Percentiles rank a stretch among this genome's conserved stretches.
phyloP scores from a whole-genome alignment of 179 eudicot genomes.

The Spergularia azorica region DNA sequence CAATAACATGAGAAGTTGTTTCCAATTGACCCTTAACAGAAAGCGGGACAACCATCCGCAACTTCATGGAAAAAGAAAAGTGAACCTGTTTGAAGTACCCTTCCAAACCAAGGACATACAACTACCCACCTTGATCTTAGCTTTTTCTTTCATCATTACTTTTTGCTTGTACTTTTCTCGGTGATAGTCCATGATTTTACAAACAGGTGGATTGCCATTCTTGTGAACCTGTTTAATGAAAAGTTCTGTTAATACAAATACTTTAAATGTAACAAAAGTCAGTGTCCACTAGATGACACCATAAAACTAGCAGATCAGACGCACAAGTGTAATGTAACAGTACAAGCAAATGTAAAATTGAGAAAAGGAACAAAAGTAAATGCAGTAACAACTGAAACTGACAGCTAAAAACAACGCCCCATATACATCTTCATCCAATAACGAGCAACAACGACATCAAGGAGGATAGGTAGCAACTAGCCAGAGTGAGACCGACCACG shows the following conservation, averaged over 20 bases:
- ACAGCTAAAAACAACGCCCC: neutral
- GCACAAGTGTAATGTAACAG: neutral
- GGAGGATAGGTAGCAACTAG: neutral
- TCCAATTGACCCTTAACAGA: too few relatives aligned
- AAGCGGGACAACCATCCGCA: too few relatives aligned
- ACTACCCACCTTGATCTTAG: slow-evolving; percentile 61
- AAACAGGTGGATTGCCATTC: slow-evolving; percentile 68
- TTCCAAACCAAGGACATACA: slow-evolving; percentile 2
- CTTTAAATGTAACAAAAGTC: neutral
- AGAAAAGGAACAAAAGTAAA: neutral
- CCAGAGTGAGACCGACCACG: neutral
- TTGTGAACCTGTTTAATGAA: slow-evolving; percentile 54
- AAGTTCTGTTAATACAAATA: slow-evolving; percentile 7
- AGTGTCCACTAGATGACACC: neutral
- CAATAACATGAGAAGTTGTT: too few relatives aligned
- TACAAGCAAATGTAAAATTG: neutral
- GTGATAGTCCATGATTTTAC: slow-evolving; percentile 70
- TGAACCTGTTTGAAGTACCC: neutral
- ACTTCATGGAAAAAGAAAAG: too few relatives aligned
- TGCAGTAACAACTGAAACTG: neutral
- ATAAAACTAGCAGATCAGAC: neutral
- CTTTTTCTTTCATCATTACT: slow-evolving; percentile 52
- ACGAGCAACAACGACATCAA: neutral
- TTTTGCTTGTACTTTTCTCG: slow-evolving; percentile 55
- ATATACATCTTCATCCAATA: neutral